These are phyloP conservation scores for Candida taoyuanica DNA, from an alignment of 805 yeast genomes.

Conservation along the genomic window DNA sequence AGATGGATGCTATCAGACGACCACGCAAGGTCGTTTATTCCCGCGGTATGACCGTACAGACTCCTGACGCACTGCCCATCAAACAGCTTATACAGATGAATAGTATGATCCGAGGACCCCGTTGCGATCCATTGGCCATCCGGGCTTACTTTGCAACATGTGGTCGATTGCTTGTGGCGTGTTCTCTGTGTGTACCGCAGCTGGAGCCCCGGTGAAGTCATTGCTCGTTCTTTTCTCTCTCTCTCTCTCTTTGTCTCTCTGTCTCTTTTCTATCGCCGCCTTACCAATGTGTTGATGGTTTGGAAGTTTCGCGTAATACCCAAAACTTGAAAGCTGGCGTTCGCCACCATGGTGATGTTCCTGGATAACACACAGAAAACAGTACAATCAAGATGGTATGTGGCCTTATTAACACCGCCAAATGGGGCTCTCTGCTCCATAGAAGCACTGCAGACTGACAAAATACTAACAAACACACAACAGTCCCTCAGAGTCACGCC, in stretches of 20 bases:
- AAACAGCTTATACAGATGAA: conserved; percentile 51
- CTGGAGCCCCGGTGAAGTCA: conserved; percentile 3
- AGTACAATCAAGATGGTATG: neutral
- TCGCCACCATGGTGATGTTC: too few relatives aligned
- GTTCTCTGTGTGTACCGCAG: conserved; percentile 5
- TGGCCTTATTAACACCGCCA: too few relatives aligned
- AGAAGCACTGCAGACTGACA: neutral
- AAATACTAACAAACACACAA: conserved; percentile 2
- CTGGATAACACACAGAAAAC: too few relatives aligned
- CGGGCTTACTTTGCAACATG: conserved; percentile 57
- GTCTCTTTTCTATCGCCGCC: neutral
- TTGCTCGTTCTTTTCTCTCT: neutral
- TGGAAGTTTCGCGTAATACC: too few relatives aligned
- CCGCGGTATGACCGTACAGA: conserved; percentile 56
- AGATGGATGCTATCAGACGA: conserved; percentile 67
- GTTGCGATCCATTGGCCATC: conserved; percentile 55
- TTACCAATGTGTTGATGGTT: neutral
- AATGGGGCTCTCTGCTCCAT: neutral
- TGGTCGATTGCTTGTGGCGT: conserved; percentile 22
- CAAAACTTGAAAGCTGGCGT: too few relatives aligned
- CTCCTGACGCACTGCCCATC: conserved; percentile 32
- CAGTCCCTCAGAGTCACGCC: conserved; percentile 50
- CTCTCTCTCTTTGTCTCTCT: neutral
- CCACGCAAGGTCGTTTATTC: conserved; percentile 74
- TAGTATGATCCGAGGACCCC: conserved; percentile 51